A percentile compares a stretch with the other conserved stretches of the same genome.
Conservation (phyloP, 495 filamentous ascomycete species). For the Neurospora hispaniola region DNA sequence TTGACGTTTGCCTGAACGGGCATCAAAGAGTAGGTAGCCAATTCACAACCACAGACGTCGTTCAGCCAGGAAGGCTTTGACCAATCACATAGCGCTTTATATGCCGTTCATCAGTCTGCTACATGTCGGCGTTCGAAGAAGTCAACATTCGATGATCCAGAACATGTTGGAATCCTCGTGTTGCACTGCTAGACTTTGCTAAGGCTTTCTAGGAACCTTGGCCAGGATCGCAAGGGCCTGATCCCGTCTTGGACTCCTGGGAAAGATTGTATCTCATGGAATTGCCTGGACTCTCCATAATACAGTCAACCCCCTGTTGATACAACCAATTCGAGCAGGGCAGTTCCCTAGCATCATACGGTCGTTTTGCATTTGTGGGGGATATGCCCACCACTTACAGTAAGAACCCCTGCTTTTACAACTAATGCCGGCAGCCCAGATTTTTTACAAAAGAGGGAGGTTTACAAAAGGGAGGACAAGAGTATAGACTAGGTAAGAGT, state of each 20-base stretch:
- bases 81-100: not conserved
- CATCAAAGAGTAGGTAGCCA: not conserved
- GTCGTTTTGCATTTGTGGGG: too few relatives aligned
- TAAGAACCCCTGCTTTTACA: too few relatives aligned
- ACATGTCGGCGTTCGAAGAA: not conserved
- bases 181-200: not conserved
- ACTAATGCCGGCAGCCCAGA: too few relatives aligned
- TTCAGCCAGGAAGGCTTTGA: not conserved
- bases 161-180: not conserved
- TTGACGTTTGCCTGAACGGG: not conserved
- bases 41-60: not conserved
- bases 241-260: not conserved
- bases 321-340: too few relatives aligned
- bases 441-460: too few relatives aligned
- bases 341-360: too few relatives aligned
- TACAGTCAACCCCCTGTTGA: too few relatives aligned
- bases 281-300: not conserved
- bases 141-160: not conserved
- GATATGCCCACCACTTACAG: too few relatives aligned
- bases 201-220: not conserved
- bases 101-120: not conserved
- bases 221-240: not conserved
- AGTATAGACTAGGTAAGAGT: too few relatives aligned
- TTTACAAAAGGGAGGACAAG: too few relatives aligned
- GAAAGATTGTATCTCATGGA: not conserved